A percentile compares a stretch with the other conserved stretches of the same genome.
phyloP scores from a whole-genome alignment of 2,329 filamentous ascomycete species.

The Monosporascus sp. region DNA sequence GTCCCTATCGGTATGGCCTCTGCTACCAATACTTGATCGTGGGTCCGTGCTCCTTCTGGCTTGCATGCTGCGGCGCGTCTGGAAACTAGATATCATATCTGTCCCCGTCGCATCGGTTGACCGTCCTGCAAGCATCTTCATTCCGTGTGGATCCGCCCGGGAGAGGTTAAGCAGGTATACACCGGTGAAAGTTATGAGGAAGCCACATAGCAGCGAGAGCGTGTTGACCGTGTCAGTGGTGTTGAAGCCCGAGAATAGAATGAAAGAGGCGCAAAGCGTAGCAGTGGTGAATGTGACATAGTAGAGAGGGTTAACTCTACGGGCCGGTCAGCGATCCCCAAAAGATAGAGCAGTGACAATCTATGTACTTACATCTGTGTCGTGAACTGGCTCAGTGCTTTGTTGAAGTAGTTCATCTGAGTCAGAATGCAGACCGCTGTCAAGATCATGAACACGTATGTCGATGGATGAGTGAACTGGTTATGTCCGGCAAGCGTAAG shows the following conservation, averaged over 20 bases:
- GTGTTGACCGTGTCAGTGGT: slow-evolving; percentile 89
- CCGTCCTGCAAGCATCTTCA: slow-evolving; percentile 56
- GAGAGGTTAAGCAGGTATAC: slow-evolving; percentile 97
- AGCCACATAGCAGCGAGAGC: slow-evolving; percentile 85
- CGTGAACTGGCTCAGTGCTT: slow-evolving; percentile 91
- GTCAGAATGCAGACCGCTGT: slow-evolving; percentile 91
- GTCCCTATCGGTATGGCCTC: slow-evolving; percentile 64
- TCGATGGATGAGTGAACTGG: slow-evolving; percentile 90
- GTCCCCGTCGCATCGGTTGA: slow-evolving; percentile 79
- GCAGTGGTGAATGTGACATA: slow-evolving; percentile 97
- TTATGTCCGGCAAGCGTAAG: slow-evolving; percentile 90
- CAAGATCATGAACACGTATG: slow-evolving; percentile 95
- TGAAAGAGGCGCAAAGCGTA: slow-evolving; percentile 90
- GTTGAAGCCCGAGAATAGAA: slow-evolving; percentile 94
- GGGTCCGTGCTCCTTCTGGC: slow-evolving; percentile 67
- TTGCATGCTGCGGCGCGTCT: slow-evolving; percentile 93
- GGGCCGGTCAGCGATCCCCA: slow-evolving; percentile 19
- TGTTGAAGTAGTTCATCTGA: slow-evolving; percentile 99
- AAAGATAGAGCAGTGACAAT: background rate
- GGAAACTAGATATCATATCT: slow-evolving; percentile 82
- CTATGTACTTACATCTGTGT: slow-evolving; percentile 77
- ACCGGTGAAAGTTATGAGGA: slow-evolving; percentile 90
- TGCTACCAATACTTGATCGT: slow-evolving; percentile 57
- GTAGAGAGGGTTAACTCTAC: slow-evolving; percentile 88
- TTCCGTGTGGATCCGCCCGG: slow-evolving; percentile 80